These are phyloP conservation scores for Erodium moschatum DNA, from an alignment of 441 rosid genomes.

Conservation along the genomic window DNA sequence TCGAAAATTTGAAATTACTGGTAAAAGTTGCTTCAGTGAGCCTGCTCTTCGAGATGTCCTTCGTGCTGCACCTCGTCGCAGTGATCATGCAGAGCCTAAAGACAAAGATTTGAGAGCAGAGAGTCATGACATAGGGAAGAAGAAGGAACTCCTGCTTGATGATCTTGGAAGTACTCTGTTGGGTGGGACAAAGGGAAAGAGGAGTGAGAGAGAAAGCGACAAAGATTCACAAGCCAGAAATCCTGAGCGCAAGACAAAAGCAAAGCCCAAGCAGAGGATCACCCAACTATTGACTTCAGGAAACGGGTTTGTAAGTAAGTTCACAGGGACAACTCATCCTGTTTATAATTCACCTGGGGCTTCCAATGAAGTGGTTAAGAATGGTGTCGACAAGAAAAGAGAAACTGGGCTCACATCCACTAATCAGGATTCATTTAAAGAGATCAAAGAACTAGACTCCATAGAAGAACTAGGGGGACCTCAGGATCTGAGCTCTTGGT, in stretches of 20 bases:
- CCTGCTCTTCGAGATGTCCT: constrained; percentile 42
- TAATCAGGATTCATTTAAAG: constrained; percentile 20
- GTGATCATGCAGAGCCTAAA: constrained; percentile 20
- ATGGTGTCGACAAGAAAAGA: constrained; percentile 19
- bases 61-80: constrained; percentile 26
- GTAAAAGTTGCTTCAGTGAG: constrained; percentile 48
- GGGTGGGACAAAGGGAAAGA: constrained; percentile 44
- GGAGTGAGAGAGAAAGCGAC: constrained; percentile 51
- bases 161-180: constrained; percentile 28
- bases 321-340: constrained; percentile 15
- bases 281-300: constrained; percentile 36
- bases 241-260: constrained; percentile 41
- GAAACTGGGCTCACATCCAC: constrained; percentile 15
- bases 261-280: constrained; percentile 48
- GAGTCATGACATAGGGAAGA: constrained; percentile 32
- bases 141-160: constrained; percentile 44
- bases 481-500: constrained; percentile 36
- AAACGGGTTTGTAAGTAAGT: constrained; percentile 28
- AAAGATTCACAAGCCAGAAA: constrained; percentile 12
- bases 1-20: constrained; percentile 45
- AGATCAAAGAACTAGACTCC: constrained; percentile 35
- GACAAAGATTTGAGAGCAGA: constrained; percentile 26
- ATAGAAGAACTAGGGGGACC: constrained; percentile 24
- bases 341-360: too few species aligned
- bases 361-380: too few species aligned